Percentiles rank a stretch among this genome's conserved stretches.
Conservation (phyloP, 139 green algal genomes). For the Klebsormidium nitens region DNA sequence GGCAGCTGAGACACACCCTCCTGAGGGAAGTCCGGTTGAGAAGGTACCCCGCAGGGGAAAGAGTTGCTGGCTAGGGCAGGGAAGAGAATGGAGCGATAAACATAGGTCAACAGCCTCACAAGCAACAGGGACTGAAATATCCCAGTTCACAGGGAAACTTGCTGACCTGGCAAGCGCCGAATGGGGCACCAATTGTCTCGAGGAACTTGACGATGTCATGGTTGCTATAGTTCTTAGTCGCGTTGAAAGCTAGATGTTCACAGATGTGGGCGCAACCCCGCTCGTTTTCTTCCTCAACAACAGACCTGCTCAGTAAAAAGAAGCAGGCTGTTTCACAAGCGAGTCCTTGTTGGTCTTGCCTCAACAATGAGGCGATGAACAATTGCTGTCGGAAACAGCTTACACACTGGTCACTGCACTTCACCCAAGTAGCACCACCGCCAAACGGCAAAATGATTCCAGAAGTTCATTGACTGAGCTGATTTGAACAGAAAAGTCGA, state of each 20-base stretch:
- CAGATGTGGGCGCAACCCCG: slow-evolving; percentile 72
- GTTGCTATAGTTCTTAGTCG: slow-evolving; percentile 68
- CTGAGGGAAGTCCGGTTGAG: no score
- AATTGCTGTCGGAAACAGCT: neutral
- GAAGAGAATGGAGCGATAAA: no score
- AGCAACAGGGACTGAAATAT: no score
- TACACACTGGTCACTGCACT: no score
- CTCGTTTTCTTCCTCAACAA: slow-evolving; percentile 65
- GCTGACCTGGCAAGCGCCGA: slow-evolving; percentile 67
- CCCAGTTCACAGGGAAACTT: no score
- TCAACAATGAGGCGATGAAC: neutral
- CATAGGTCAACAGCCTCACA: no score
- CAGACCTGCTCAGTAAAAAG: no score
- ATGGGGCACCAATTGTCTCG: slow-evolving; percentile 74
- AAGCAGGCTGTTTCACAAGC: neutral
- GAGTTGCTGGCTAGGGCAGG: no score
- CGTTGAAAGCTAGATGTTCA: slow-evolving; percentile 85
- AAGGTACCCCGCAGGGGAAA: no score
- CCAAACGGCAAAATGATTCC: neutral
- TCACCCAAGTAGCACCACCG: neutral
- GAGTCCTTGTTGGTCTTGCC: slow-evolving; percentile 27
- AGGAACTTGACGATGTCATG: slow-evolving; percentile 79
- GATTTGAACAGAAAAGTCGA: no score
- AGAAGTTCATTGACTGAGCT: neutral
- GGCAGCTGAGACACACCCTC: no score